Evolutionary conservation across 108 stramenopile genomes (phyloP).

Genomic region (Fragilariopsis cylindrus): DNA sequence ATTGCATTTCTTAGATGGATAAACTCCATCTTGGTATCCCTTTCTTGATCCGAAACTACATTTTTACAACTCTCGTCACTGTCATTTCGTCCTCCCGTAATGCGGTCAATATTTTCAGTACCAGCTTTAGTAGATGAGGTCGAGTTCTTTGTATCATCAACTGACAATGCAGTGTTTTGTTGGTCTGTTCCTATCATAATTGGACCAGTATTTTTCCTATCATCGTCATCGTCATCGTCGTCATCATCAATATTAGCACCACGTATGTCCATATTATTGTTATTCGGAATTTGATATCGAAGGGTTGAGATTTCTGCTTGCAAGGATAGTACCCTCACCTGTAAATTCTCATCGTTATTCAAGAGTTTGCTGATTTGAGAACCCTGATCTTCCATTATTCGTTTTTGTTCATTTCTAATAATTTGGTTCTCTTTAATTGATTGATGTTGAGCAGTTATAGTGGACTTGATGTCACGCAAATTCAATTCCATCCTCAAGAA

Average conservation of each 20-base stretch:
- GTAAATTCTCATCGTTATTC: slow-evolving; percentile 15
- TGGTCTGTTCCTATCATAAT: neutral
- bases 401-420: slow-evolving; percentile 21
- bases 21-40: neutral
- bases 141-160: neutral
- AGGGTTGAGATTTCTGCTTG: slow-evolving; percentile 23
- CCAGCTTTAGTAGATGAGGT: neutral
- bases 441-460: slow-evolving; percentile 12
- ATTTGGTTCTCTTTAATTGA: slow-evolving; percentile 21
- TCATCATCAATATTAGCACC: neutral
- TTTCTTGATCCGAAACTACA: neutral
- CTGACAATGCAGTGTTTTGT: neutral
- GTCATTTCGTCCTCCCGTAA: neutral
- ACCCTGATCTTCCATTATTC: slow-evolving; percentile 16
- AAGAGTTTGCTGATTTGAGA: slow-evolving; percentile 21
- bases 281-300: neutral
- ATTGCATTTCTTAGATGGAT: neutral
- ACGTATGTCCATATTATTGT: neutral
- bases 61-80: neutral
- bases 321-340: slow-evolving; percentile 3
- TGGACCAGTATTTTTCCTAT: neutral
- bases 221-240: neutral
- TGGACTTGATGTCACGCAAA: neutral
- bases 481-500: slow-evolving; percentile 14
- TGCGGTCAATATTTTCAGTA: neutral